Percentiles rank a stretch among this genome's conserved stretches.
phyloP scores from a whole-genome alignment of 2,329 filamentous ascomycete species.

The Fusarium tuaranense region DNA sequence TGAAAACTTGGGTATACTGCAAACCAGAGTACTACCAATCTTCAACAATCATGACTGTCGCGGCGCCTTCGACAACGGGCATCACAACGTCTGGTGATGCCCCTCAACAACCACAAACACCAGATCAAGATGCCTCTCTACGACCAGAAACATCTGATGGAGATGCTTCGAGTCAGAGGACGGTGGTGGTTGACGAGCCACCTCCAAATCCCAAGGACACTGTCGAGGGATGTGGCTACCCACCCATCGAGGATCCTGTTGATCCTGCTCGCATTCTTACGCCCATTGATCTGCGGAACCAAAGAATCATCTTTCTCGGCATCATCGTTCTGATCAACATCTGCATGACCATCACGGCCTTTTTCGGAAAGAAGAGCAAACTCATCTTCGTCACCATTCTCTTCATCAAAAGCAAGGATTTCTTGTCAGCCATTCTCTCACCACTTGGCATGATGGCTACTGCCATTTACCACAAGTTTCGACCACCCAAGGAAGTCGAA shows the following conservation, averaged over 20 bases:
- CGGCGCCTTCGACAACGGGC: not conserved
- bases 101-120: not conserved
- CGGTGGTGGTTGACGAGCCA: not conserved
- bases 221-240: constrained; percentile 30
- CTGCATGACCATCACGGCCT: constrained; percentile 23
- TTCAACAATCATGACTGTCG: not conserved
- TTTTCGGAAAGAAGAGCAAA: constrained; percentile 36
- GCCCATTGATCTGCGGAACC: constrained; percentile 25
- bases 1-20: not conserved
- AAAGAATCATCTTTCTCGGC: constrained; percentile 27
- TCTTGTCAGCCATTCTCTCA: constrained; percentile 31
- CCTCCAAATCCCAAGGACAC: constrained; percentile 5
- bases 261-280: constrained; percentile 31
- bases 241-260: constrained; percentile 29
- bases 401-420: constrained; percentile 41
- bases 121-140: not conserved
- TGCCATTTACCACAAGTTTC: constrained; percentile 9
- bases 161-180: not conserved
- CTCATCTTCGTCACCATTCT: constrained; percentile 26
- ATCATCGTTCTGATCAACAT: constrained; percentile 32
- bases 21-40: not conserved
- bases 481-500: constrained; percentile 5
- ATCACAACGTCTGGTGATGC: not conserved
- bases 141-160: not conserved
- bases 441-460: constrained; percentile 22